phyloP scores from a whole-genome alignment of 164 flowering plant genomes.

The Dillenia suffruticosa region DNA sequence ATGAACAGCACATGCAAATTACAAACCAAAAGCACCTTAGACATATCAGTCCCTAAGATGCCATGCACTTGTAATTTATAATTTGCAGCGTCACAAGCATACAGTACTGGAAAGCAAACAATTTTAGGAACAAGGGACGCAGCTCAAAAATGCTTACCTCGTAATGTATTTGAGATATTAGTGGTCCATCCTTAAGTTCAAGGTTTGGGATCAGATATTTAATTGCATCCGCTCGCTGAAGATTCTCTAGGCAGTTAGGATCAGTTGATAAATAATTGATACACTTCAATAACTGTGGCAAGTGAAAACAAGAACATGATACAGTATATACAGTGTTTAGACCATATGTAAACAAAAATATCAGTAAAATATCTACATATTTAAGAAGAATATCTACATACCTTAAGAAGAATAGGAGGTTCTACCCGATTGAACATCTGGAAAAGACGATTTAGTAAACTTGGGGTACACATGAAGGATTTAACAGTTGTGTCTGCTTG shows the following conservation, averaged over 20 bases:
- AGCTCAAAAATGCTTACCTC: conserved; percentile 51
- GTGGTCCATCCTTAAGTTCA: conserved; percentile 89
- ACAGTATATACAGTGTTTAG: neutral
- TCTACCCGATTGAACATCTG: conserved; percentile 92
- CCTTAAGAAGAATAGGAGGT: conserved; percentile 92
- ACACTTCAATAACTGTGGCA: conserved; percentile 72
- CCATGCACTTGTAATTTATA: neutral
- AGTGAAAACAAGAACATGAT: conserved; percentile 6
- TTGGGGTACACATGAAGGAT: conserved; percentile 89
- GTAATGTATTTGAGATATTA: conserved; percentile 76
- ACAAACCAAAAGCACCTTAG: neutral
- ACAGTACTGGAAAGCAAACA: neutral
- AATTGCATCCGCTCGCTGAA: conserved; percentile 96
- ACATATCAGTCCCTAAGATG: neutral
- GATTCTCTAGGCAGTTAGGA: conserved; percentile 93
- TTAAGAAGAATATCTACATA: conserved; percentile 32
- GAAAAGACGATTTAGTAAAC: conserved; percentile 92
- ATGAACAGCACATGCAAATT: neutral
- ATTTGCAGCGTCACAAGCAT: neutral
- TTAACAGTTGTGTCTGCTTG: conserved; percentile 88
- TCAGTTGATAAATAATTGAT: conserved; percentile 92
- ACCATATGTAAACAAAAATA: too few species aligned
- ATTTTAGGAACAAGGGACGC: neutral
- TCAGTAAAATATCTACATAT: conserved; percentile 13
- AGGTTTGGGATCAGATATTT: conserved; percentile 95